Evolutionary conservation across 345 rosid genomes (phyloP).

Genomic region (Lenwebbia sp.): DNA sequence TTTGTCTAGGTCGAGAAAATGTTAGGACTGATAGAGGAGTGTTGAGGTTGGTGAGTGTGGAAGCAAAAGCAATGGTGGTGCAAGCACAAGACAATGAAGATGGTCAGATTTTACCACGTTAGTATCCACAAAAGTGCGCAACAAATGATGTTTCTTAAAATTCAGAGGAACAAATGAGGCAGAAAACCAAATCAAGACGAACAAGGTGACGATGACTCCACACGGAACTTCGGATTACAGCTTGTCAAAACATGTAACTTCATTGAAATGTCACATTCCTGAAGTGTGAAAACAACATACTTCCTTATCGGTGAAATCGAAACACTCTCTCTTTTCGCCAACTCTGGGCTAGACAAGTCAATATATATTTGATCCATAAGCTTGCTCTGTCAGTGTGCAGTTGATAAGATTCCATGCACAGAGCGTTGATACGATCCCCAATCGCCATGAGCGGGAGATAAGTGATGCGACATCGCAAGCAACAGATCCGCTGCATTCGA

Average conservation of each 20-base stretch:
- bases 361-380: too few relatives aligned
- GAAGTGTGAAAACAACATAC: not conserved
- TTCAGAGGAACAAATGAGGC: not conserved
- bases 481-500: not conserved
- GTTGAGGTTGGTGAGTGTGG: not conserved
- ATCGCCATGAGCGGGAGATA: not conserved
- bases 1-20: too few relatives aligned
- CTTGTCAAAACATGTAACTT: not conserved
- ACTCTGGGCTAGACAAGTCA: not conserved
- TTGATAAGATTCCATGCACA: not conserved
- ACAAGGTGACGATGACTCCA: not conserved
- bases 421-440: not conserved
- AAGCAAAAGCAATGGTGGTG: not conserved
- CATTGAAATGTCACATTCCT: not conserved
- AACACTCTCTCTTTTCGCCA: not conserved
- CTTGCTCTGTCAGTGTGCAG: not conserved
- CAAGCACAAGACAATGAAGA: not conserved
- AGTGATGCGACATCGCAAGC: not conserved
- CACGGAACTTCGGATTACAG: not conserved
- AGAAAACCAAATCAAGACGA: not conserved
- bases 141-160: not conserved
- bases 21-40: not conserved
- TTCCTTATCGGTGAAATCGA: not conserved
- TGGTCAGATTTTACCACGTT: not conserved
- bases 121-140: not conserved